Evolutionary conservation across 441 rosid species (phyloP), one percentile per base, ranked within the genome.

Genomic region (Populus hybrid): DNA sequence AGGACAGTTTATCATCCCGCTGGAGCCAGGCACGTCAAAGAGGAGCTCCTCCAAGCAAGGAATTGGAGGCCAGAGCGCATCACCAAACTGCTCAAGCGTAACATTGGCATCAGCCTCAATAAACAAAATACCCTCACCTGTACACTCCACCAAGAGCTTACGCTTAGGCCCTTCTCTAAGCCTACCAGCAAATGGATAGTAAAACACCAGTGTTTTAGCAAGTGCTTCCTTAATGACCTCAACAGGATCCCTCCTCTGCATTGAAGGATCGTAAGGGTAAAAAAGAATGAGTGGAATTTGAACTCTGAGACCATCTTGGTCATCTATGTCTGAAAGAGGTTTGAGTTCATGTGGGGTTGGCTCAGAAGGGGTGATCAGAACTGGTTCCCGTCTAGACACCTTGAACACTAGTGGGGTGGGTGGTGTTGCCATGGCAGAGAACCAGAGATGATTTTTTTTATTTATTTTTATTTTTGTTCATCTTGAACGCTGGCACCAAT

Each of bases 181-280:
- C n/a, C n/a, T n/a, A n/a, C n/a, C n/a, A n/a, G 89, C 88, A 29
- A 86, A 82, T 0, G 92, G 89, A n/a, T 89, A 85, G 71, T 86
- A 89, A 10, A 72, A 82, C 40, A 86, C 91, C 1, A 89, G 81
- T 2, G 89, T n/a, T 11, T 86, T 6, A 1, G 83, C 87, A 9
- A 89, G 70, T 53, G 88, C 88, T 9, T 77, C 74, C 9, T 73
- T 73, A 2, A 89, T 77, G 8, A 84, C 77, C 59, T 67, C n/a
- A 1, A 36, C 84, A 0, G 92, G 89, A 65, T 87, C 90, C 21
- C 74, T 78, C 66, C 76, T 75, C 65, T 66, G 7, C 85, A 81
- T 80, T 5, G 82, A 71, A 28, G 83, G 87, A 10, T 77, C 26
- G 11, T 76, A 8, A 0, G 26, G 70, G 31, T 82, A 82, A 16